Percentiles rank a stretch among this genome's conserved stretches.
Evolutionary conservation across 2,329 filamentous ascomycete species (phyloP).

Genomic region (Salinomyces thailandicus): DNA sequence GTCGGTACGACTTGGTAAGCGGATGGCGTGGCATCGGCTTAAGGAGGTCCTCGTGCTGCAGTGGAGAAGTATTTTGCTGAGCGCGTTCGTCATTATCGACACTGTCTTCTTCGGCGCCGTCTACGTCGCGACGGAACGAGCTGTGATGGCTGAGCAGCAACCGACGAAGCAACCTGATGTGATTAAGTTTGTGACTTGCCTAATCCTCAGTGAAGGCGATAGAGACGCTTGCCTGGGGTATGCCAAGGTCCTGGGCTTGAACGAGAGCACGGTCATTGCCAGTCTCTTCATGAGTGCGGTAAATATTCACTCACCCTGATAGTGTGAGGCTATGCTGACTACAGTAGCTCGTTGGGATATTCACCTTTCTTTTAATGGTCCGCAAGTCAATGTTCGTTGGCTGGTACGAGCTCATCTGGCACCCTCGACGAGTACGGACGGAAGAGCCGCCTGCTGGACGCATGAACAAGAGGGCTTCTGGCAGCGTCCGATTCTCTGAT

Average conservation of each 20-base stretch:
- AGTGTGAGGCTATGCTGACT: constrained; percentile 2
- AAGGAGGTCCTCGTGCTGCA: constrained; percentile 66
- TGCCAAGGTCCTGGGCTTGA: constrained; percentile 52
- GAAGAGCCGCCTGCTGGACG: no score
- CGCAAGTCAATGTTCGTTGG: constrained; percentile 65
- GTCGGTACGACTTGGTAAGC: constrained; percentile 4
- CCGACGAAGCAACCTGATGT: constrained; percentile 41
- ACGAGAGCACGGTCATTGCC: constrained; percentile 57
- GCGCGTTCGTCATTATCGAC: constrained; percentile 66
- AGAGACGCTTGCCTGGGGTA: constrained; percentile 52
- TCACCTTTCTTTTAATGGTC: constrained; percentile 64
- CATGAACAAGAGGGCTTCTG: constrained; percentile 1
- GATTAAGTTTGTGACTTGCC: constrained; percentile 54
- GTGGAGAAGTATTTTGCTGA: constrained; percentile 73
- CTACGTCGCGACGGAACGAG: constrained; percentile 61
- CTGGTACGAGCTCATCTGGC: constrained; percentile 54
- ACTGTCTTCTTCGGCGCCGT: constrained; percentile 74
- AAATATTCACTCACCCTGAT: constrained; percentile 15
- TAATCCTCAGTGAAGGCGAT: constrained; percentile 45
- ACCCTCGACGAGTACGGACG: constrained; percentile 1
- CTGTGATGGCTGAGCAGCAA: constrained; percentile 42
- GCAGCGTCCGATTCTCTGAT: neutral
- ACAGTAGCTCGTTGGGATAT: constrained; percentile 63
- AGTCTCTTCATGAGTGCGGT: constrained; percentile 64
- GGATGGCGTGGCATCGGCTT: constrained; percentile 51